These are phyloP conservation scores for Amaranthus tricolor DNA, from an alignment of 179 eudicot genomes.

Conservation along the genomic window DNA sequence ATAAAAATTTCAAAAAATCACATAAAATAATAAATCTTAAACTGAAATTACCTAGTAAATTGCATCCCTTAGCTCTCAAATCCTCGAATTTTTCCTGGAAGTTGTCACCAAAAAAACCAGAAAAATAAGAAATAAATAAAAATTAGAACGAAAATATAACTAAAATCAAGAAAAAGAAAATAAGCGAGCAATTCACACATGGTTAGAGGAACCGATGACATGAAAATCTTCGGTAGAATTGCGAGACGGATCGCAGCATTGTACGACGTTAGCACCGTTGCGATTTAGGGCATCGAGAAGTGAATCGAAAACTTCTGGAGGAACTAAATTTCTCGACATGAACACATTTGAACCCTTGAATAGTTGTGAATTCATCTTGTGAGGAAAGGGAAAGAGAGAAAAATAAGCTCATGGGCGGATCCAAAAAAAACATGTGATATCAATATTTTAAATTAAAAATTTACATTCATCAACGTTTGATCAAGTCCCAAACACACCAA, in stretches of 20 bases:
- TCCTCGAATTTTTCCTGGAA: constrained; percentile 76
- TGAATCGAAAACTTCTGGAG: constrained; percentile 83
- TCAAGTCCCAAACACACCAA: too few relatives aligned
- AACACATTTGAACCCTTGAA: constrained; percentile 75
- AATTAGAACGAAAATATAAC: background rate
- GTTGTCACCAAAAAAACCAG: background rate
- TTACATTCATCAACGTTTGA: too few relatives aligned
- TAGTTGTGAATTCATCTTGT: constrained; percentile 57
- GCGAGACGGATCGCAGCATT: constrained; percentile 78
- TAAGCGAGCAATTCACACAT: constrained; percentile 31
- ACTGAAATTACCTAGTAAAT: constrained; percentile 59
- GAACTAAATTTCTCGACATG: constrained; percentile 80
- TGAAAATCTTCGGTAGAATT: constrained; percentile 72
- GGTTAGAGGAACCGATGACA: constrained; percentile 67
- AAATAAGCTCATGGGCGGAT: background rate
- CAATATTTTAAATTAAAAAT: too few relatives aligned
- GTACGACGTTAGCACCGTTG: constrained; percentile 66
- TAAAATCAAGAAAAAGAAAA: background rate
- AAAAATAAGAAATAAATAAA: background rate
- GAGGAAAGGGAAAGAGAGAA: background rate
- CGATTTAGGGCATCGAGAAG: constrained; percentile 83
- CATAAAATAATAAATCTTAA: too few relatives aligned
- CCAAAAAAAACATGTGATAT: too few relatives aligned
- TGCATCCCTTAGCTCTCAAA: constrained; percentile 69
- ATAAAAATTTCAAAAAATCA: background rate